Evolutionary conservation across 2,329 filamentous ascomycete genomes (phyloP), one percentile per base, ranked within the genome.

Genomic region (Fusarium falciforme): DNA sequence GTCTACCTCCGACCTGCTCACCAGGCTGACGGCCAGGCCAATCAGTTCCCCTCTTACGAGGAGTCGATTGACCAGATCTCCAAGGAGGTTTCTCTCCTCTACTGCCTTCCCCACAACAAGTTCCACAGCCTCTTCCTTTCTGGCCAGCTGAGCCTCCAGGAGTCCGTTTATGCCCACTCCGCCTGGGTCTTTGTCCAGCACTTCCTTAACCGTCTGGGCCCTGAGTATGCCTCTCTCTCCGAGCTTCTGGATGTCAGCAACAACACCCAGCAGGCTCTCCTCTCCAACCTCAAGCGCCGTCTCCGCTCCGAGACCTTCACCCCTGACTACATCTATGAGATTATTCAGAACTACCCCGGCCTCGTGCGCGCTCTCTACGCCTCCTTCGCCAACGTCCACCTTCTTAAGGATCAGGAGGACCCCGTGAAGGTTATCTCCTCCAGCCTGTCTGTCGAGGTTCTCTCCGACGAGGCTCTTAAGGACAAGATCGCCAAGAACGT

Each of bases 111-210:
- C 16, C 96, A 97, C 83, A 99, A 98, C 88, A 96, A 95, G 84
- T 94, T 99, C 83, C 96, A 98, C 84, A 87, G 89, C 67, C 90
- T 98, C 77, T 99, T 99, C 83, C 93, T 94, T 60, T 91, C 90
- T 17, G 95, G 95, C 59, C 90, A 93, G 77, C 88, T 99, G 74
- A 98, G 95, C 80, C 88, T 99, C 61, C 96, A 99, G 83, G 96
- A 99, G 85, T 95, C 96, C 14, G 95, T 98, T 79, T 99, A 99
- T 82, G 95, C 95, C 31, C 96, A 99, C 85, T 98, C 94, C 81
- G 94, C 97, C 8, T 98, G 96, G 94, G 95, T 98, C 35, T 99
- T 98, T 80, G 93, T 98, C 40, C 95, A 97, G 80, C 96, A 99
- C 84, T 99, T 99, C 89, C 88, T 99, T 77, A 99, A 99, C 87